Conservation (phyloP, 2,329 filamentous ascomycete genomes). For the Gyromitra esculenta region DNA sequence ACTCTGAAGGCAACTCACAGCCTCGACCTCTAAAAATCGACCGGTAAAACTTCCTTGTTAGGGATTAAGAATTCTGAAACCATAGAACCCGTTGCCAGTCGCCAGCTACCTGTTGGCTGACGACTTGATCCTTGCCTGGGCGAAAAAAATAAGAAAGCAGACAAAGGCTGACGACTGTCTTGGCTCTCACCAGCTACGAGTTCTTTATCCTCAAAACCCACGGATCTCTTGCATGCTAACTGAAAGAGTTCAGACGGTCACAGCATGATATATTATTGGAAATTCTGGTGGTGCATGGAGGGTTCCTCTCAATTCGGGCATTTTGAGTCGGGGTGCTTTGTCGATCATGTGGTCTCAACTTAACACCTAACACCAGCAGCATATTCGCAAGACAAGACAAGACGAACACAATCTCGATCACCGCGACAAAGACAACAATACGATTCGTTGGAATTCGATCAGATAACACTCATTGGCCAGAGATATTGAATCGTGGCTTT, state of each 20-base stretch:
- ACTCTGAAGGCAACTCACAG: slow-evolving; percentile 19
- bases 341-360: slow-evolving; percentile 48
- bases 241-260: slow-evolving; percentile 14
- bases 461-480: slow-evolving; percentile 27
- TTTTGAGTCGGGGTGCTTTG: slow-evolving; percentile 30
- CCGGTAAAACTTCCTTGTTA: slow-evolving; percentile 48
- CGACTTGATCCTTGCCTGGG: slow-evolving; percentile 14
- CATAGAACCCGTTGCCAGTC: slow-evolving; percentile 17
- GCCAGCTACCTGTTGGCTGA: slow-evolving; percentile 31
- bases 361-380: slow-evolving; percentile 7
- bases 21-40: slow-evolving; percentile 39
- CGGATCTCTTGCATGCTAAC: slow-evolving; percentile 10
- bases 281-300: neutral
- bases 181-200: slow-evolving; percentile 8
- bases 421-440: neutral
- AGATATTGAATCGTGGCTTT: neutral
- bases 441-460: slow-evolving; percentile 32
- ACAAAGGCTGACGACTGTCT: slow-evolving; percentile 24
- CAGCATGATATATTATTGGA: neutral
- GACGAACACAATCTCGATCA: slow-evolving; percentile 25
- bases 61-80: slow-evolving; percentile 44
- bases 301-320: slow-evolving; percentile 1
- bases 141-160: slow-evolving; percentile 18
- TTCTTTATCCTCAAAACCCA: slow-evolving; percentile 4
- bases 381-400: slow-evolving; percentile 44